Evolutionary conservation across 331 rosid species (phyloP).

Genomic region (Saraca asoca): DNA sequence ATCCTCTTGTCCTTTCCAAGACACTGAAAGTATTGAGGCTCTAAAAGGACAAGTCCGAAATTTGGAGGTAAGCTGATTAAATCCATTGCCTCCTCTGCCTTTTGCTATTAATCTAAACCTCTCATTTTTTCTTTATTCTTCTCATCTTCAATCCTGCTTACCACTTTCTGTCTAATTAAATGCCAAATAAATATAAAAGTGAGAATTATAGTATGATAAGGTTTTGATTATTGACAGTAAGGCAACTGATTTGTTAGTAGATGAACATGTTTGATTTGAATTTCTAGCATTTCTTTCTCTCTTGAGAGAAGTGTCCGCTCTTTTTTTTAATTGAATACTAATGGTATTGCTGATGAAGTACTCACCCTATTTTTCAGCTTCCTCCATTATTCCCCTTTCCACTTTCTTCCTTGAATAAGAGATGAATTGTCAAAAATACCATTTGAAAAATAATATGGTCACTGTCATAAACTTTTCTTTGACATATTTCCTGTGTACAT

Average conservation of each 20-base stretch:
- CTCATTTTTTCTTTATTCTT: slow-evolving; percentile 3
- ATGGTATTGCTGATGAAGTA: no score
- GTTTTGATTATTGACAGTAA: no score
- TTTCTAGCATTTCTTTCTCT: no score
- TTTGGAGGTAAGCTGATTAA: slow-evolving; percentile 58
- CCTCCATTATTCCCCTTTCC: no score
- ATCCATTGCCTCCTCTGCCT: slow-evolving; percentile 21
- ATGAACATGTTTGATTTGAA: no score
- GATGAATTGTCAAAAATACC: no score
- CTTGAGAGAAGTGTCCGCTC: no score
- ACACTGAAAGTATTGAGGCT: slow-evolving; percentile 45
- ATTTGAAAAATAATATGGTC: no score
- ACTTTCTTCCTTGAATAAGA: no score
- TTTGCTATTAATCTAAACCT: background rate
- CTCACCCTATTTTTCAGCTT: no score
- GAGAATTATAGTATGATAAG: background rate
- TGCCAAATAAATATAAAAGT: slow-evolving; percentile 7
- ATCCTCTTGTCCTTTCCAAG: slow-evolving; percentile 46
- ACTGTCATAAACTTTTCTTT: no score
- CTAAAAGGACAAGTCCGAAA: slow-evolving; percentile 53
- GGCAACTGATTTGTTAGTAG: background rate
- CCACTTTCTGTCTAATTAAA: background rate
- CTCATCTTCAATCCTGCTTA: slow-evolving; percentile 9
- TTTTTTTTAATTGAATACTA: no score
- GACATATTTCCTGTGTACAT: slow-evolving; percentile 3